Evolutionary conservation across 2,329 filamentous ascomycete species (phyloP).

Genomic region (Fusarium humuli): DNA sequence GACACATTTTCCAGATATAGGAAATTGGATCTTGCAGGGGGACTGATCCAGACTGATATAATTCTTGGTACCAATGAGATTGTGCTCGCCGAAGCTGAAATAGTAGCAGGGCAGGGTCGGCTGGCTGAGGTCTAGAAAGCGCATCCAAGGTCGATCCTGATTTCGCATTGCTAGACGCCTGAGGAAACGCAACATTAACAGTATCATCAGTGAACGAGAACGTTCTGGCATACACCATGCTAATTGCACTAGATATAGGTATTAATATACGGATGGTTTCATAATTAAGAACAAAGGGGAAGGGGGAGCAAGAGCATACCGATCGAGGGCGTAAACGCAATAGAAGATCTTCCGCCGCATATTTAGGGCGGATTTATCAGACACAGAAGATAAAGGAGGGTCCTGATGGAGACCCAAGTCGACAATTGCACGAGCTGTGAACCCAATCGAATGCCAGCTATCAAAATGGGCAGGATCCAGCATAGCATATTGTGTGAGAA

Average conservation of each 20-base stretch:
- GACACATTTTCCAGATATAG: constrained; percentile 81
- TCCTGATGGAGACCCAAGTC: constrained; percentile 96
- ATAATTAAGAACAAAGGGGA: not conserved
- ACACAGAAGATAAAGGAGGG: constrained; percentile 75
- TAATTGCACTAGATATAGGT: constrained; percentile 73
- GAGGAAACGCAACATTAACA: constrained; percentile 82
- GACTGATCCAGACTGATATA: constrained; percentile 81
- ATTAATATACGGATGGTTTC: constrained; percentile 33
- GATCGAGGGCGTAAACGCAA: constrained; percentile 89
- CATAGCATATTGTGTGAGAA: constrained; percentile 90
- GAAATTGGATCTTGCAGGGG: constrained; percentile 75
- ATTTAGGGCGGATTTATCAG: constrained; percentile 77
- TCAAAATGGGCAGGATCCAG: constrained; percentile 92
- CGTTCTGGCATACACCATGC: constrained; percentile 85
- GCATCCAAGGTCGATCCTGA: constrained; percentile 57
- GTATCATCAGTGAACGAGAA: constrained; percentile 96
- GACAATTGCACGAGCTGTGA: constrained; percentile 86
- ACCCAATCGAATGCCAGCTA: constrained; percentile 92
- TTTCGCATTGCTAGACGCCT: constrained; percentile 57
- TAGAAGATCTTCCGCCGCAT: constrained; percentile 87
- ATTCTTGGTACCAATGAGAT: constrained; percentile 88
- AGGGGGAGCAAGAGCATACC: constrained; percentile 62
- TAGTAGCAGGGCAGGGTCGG: constrained; percentile 79
- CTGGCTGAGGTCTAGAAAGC: constrained; percentile 60
- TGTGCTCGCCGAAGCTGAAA: constrained; percentile 88